A percentile compares a stretch with the other conserved stretches of the same genome.
phyloP scores from a whole-genome alignment of 169 alveolate species.

The Eimeria tenella region DNA sequence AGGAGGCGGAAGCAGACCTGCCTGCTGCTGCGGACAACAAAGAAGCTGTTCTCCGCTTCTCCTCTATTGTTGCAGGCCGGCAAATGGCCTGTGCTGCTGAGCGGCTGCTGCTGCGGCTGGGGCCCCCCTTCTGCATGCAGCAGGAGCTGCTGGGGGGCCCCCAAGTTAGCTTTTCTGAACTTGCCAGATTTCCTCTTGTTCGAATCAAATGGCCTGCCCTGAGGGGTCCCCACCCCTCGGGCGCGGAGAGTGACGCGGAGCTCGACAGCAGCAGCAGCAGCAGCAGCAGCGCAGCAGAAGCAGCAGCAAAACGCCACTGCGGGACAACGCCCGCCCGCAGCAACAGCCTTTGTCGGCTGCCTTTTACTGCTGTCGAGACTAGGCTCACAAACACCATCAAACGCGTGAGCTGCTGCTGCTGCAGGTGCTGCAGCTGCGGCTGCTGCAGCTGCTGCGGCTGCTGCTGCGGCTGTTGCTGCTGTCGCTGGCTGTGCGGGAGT shows the following conservation, averaged over 20 bases:
- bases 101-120: slow-evolving; percentile 3
- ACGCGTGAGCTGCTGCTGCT: slow-evolving; percentile 2
- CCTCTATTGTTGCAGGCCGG: not conserved
- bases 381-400: not conserved
- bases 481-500: not conserved
- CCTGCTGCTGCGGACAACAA: not conserved
- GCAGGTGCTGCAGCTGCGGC: not conserved
- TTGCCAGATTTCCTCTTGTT: not conserved
- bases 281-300: slow-evolving; percentile 31
- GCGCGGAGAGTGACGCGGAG: slow-evolving; percentile 55
- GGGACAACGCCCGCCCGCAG: not conserved
- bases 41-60: not conserved
- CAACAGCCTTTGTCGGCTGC: not conserved
- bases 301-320: not conserved
- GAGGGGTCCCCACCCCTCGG: slow-evolving; percentile 8
- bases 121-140: slow-evolving; percentile 14
- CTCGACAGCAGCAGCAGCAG: slow-evolving; percentile 22
- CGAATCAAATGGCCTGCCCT: not conserved
- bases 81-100: not conserved
- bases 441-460: slow-evolving; percentile 16
- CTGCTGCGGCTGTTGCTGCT: slow-evolving; percentile 14
- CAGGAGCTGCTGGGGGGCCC: not conserved
- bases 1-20: not conserved
- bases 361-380: not conserved
- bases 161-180: not conserved